phyloP scores from a whole-genome alignment of 805 yeast genomes.

The Yarrowia sp. region DNA sequence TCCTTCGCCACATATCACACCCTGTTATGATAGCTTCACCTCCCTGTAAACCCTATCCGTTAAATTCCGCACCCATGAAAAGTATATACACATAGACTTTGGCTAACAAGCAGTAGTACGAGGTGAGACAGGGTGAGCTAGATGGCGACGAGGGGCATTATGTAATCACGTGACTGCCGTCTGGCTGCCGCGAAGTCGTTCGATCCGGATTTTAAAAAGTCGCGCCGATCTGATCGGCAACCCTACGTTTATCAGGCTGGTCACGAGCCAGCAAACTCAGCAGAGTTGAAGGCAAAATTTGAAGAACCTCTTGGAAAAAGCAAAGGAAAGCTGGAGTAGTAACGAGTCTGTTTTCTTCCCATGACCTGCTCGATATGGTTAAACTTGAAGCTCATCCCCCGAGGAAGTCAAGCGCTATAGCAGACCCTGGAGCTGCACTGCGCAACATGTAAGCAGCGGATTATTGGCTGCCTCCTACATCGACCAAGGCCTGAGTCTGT shows the following conservation, averaged over 20 bases:
- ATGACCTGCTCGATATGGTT: constrained; percentile 14
- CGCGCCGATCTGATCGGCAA: no score
- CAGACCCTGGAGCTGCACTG: no score
- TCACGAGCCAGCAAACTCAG: neutral
- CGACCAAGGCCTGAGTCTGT: no score
- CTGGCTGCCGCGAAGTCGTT: no score
- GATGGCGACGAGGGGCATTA: neutral
- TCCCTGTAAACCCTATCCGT: constrained; percentile 2
- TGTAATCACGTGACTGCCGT: neutral
- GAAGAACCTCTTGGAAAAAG: neutral
- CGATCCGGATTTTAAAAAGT: no score
- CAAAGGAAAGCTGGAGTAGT: neutral
- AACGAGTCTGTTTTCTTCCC: neutral
- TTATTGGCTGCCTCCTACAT: no score
- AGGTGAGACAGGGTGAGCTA: neutral
- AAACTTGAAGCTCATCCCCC: constrained; percentile 11
- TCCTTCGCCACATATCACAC: neutral
- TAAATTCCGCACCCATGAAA: constrained; percentile 13
- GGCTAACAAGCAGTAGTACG: neutral
- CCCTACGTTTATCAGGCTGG: neutral
- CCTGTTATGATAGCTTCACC: no score
- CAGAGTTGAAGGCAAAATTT: neutral
- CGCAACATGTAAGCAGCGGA: no score
- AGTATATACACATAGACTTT: neutral
- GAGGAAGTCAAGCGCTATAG: neutral